Evolutionary conservation across 805 yeast genomes (phyloP).

Genomic region (Candida cerambycidarum): DNA sequence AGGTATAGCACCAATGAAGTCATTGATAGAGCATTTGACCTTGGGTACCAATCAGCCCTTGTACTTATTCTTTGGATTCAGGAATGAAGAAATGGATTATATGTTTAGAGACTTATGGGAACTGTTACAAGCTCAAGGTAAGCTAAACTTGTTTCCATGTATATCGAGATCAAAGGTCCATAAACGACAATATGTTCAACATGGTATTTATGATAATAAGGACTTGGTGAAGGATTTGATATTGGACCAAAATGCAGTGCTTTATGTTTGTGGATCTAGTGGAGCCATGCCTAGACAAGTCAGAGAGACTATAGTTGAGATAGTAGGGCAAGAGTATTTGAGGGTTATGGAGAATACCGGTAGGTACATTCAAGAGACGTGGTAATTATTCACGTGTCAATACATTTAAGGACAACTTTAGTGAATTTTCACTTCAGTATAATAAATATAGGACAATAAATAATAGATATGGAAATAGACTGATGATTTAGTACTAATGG

Average conservation of each 20-base stretch:
- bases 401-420: no score
- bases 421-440: no score
- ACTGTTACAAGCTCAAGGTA: constrained; percentile 26
- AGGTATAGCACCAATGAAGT: constrained; percentile 91
- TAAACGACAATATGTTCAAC: constrained; percentile 68
- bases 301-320: constrained; percentile 70
- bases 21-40: constrained; percentile 49
- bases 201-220: constrained; percentile 55
- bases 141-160: constrained; percentile 39
- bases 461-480: no score
- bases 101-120: constrained; percentile 61
- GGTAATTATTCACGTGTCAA: neutral
- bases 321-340: constrained; percentile 47
- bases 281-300: constrained; percentile 94
- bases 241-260: constrained; percentile 52
- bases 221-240: constrained; percentile 52
- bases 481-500: no score
- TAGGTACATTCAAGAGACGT: constrained; percentile 70
- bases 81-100: constrained; percentile 65
- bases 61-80: constrained; percentile 71
- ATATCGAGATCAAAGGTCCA: constrained; percentile 50
- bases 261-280: constrained; percentile 89
- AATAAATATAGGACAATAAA: no score
- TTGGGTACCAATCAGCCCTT: constrained; percentile 29
- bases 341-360: constrained; percentile 59